Base-by-base conservation (phyloP, 805 yeast species). In the Wickerhamomyces sydowiorum region DNA sequence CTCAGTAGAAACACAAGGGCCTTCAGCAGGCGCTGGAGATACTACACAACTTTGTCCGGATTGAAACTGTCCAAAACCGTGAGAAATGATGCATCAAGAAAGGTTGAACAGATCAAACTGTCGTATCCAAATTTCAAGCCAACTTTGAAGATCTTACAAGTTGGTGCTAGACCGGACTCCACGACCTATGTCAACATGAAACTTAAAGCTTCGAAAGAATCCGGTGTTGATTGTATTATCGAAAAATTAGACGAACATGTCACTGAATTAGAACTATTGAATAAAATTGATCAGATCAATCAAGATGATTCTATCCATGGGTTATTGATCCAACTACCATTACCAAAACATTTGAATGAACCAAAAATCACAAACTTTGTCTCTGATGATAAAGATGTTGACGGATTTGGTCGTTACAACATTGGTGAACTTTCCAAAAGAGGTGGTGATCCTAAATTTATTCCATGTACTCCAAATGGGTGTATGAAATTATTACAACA, bases 401-500 rank as follows among this genome's bases (percentile, higher is more conserved):
- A 86, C 61, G 95, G 95, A 1, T 84, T 86, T 54, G 86, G 86
- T 41, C 81, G 86, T 43, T 76, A 62, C 66, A 86, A 86, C 59
- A 80, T 82, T 32, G 93, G 93, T 43, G 90, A 84, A 57, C 69
- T 86, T 50, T 72, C 83, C 50, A 85, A 85, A 58, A 80, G 75
- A 59, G 82, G 80, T 46, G 93, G 91, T 33, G 56, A 69, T 19
- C 93, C 95, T 30, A 60, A 61, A 43, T 86, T 80, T 62, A 67
- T 82, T 54, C 95, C 95, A 31, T 86, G 95, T 61, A 86, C 95
- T 18, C 95, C 95, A 40, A 75, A 82, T 61, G 95, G 95, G 22
- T 78, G 84, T 52, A 74, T 86, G 64, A 75, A 76, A 54, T 66
- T 86, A 48, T 66, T 86, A 44, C 65, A 76, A 49, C 71, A 75